Evolutionary conservation across 306 rosid genomes (phyloP).

Genomic region (Ceratonia siliqua): DNA sequence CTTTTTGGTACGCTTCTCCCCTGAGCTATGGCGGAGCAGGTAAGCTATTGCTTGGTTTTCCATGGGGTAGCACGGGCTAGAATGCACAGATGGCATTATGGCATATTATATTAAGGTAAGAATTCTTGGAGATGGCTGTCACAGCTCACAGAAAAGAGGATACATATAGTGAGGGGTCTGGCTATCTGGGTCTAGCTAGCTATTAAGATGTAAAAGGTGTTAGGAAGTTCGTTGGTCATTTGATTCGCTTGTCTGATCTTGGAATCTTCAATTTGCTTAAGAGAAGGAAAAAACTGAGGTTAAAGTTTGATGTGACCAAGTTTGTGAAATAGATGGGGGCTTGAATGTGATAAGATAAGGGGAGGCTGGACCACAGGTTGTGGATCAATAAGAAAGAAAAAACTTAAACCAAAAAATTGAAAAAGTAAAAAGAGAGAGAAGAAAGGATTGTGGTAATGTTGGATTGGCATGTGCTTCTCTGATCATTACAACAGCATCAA

Average conservation of each 20-base stretch:
- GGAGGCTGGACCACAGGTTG: constrained; percentile 69
- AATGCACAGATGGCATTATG: constrained; percentile 69
- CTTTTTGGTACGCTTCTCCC: constrained; percentile 48
- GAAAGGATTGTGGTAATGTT: constrained; percentile 50
- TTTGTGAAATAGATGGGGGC: constrained; percentile 51
- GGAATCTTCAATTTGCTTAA: constrained; percentile 53
- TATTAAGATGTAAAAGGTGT: constrained; percentile 23
- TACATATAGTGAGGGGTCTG: constrained; percentile 8
- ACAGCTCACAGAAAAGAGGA: constrained; percentile 23
- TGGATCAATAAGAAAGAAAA: constrained; percentile 36
- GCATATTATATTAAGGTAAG: neutral
- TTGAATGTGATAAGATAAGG: constrained; percentile 72
- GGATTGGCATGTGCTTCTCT: constrained; percentile 77
- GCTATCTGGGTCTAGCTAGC: constrained; percentile 33
- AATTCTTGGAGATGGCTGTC: constrained; percentile 25
- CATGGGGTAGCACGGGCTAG: constrained; percentile 76
- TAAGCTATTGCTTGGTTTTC: constrained; percentile 72
- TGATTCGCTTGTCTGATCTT: constrained; percentile 31
- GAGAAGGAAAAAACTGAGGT: constrained; percentile 36
- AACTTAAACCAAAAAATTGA: neutral
- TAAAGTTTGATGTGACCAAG: constrained; percentile 72
- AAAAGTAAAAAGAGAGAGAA: neutral
- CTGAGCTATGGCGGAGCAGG: constrained; percentile 53
- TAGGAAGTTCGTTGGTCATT: constrained; percentile 47
- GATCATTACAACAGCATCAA: constrained; percentile 67